These are phyloP conservation scores for Erodium trifolium DNA, from an alignment of 441 rosid species.

Conservation along the genomic window DNA sequence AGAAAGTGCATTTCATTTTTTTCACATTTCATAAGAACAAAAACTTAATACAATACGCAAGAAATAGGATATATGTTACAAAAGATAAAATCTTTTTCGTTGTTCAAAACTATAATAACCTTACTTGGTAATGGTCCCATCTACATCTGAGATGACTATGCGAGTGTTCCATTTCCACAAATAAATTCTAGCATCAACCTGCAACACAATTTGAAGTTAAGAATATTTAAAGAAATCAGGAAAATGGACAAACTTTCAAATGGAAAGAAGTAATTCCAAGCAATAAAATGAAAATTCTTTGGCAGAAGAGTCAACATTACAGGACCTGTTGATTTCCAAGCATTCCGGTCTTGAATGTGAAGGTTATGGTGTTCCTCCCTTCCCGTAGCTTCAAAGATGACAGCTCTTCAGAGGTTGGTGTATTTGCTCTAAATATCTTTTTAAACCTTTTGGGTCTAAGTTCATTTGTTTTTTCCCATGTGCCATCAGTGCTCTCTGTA, in stretches of 20 bases:
- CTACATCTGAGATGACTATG: conserved; percentile 91
- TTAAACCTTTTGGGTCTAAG: conserved; percentile 33
- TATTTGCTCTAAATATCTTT: conserved; percentile 45
- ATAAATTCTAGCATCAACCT: conserved; percentile 93
- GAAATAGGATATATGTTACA: conserved; percentile 1
- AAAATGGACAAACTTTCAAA: conserved; percentile 13
- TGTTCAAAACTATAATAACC: conserved; percentile 17
- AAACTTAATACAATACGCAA: background rate
- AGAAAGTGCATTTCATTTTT: background rate
- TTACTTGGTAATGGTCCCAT: conserved; percentile 94
- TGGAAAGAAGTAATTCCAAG: background rate
- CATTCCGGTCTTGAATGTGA: conserved; percentile 86
- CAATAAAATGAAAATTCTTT: conserved; percentile 7
- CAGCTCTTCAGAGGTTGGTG: conserved; percentile 85
- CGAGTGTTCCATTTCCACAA: conserved; percentile 94
- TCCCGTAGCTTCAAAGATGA: conserved; percentile 74
- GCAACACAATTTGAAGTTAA: conserved; percentile 14
- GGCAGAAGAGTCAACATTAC: conserved; percentile 13
- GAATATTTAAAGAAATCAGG: conserved; percentile 7
- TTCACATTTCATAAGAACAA: background rate
- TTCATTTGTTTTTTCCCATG: conserved; percentile 23
- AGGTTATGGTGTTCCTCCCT: conserved; percentile 65
- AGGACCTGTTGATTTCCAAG: conserved; percentile 80
- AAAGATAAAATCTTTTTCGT: background rate
- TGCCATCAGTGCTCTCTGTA: conserved; percentile 23